These are phyloP conservation scores for Epichloe glyceriae DNA, from an alignment of 2,329 filamentous ascomycete genomes.

Conservation along the genomic window DNA sequence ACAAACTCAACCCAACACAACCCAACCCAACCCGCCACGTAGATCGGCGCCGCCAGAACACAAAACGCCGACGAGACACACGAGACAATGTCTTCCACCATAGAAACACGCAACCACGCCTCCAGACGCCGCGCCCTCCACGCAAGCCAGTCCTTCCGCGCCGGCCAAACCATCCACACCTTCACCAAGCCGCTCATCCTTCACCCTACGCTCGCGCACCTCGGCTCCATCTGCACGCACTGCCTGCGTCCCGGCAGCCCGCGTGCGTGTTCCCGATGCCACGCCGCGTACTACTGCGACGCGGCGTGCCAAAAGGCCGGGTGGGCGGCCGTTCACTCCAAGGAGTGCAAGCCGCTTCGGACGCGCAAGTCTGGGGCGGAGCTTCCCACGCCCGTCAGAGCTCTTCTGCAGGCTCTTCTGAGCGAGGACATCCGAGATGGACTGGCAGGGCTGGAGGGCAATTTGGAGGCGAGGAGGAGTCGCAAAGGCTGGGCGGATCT, in stretches of 20 bases:
- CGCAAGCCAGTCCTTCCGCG: slow-evolving; percentile 26
- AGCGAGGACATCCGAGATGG: slow-evolving; percentile 20
- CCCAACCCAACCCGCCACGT: background rate
- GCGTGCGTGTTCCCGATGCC: slow-evolving; percentile 39
- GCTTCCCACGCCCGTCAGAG: slow-evolving; percentile 43
- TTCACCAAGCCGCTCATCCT: slow-evolving; percentile 31
- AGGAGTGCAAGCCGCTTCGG: slow-evolving; percentile 38
- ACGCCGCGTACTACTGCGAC: slow-evolving; percentile 40
- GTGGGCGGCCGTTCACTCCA: slow-evolving; percentile 39
- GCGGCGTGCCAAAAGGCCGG: slow-evolving; percentile 38
- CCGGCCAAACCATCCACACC: slow-evolving; percentile 32
- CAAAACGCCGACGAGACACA: too few species aligned
- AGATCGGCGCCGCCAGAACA: too few species aligned
- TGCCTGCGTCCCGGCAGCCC: slow-evolving; percentile 26
- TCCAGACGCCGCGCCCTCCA: slow-evolving; percentile 33
- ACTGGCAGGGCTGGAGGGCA: slow-evolving; percentile 31
- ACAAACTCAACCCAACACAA: background rate
- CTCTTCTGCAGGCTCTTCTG: slow-evolving; percentile 38
- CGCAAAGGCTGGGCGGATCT: slow-evolving; percentile 31
- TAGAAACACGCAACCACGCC: slow-evolving; percentile 7
- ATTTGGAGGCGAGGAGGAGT: slow-evolving; percentile 26
- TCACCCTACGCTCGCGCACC: slow-evolving; percentile 31
- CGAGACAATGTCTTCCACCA: background rate
- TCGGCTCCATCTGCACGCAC: slow-evolving; percentile 32
- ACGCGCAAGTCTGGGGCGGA: slow-evolving; percentile 14